Conservation (phyloP, 2,329 filamentous ascomycete genomes). For the Aureobasidium pullulans region DNA sequence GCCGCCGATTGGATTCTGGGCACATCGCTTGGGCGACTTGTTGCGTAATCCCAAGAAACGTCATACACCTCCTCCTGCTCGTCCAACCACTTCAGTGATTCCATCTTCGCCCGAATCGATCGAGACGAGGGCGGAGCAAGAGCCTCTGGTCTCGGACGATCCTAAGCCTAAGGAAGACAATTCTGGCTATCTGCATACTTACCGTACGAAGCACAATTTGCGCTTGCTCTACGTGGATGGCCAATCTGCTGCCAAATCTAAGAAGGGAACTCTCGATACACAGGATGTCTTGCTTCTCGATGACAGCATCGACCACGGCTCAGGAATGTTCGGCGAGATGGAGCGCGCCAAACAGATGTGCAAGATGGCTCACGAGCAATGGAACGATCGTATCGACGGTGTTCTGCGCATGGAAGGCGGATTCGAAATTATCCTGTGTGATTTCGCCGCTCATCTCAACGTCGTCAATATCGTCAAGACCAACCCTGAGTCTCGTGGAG, state of each 20-base stretch:
- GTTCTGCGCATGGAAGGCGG: constrained; percentile 62
- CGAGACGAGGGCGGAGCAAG: neutral
- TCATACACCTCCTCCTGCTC: neutral
- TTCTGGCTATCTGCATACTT: constrained; percentile 59
- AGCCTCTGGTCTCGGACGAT: neutral
- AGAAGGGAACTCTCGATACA: constrained; percentile 59
- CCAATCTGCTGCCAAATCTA: constrained; percentile 58
- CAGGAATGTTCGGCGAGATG: constrained; percentile 37
- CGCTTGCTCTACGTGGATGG: constrained; percentile 63
- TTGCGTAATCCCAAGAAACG: neutral
- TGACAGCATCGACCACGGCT: constrained; percentile 13
- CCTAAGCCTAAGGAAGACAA: constrained; percentile 7
- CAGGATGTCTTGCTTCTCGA: constrained; percentile 54
- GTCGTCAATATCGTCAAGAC: constrained; percentile 27
- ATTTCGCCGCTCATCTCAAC: constrained; percentile 45
- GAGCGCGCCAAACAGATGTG: constrained; percentile 52
- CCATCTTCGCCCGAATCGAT: neutral
- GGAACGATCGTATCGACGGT: constrained; percentile 51
- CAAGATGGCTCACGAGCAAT: constrained; percentile 42
- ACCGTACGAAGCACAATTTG: constrained; percentile 50
- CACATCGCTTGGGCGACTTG: neutral
- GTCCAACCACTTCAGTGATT: neutral
- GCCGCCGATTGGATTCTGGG: neutral
- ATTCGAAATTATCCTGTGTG: constrained; percentile 63
- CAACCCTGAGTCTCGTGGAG: constrained; percentile 8